These are phyloP conservation scores for Chaetomiaceae sp. DNA, from an alignment of 2,329 filamentous ascomycete species.

Conservation along the genomic window DNA sequence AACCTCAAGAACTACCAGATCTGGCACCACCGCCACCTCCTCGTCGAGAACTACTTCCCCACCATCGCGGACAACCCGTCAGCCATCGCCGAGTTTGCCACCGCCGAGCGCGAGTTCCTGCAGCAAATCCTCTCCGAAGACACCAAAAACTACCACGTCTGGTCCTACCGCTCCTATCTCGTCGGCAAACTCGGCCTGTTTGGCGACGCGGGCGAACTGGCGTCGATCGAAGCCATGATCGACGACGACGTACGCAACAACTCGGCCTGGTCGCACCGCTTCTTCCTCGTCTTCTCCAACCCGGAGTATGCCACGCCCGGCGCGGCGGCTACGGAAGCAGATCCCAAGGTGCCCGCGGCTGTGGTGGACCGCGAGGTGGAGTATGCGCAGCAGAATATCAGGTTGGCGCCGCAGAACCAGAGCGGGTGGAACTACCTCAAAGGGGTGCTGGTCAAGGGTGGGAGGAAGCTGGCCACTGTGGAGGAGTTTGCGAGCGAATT, in stretches of 20 bases:
- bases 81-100: conserved; percentile 54
- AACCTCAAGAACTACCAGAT: conserved; percentile 99
- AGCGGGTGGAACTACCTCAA: conserved; percentile 90
- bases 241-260: conserved; percentile 87
- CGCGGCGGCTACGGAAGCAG: conserved; percentile 47
- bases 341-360: conserved; percentile 54
- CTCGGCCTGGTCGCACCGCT: conserved; percentile 95
- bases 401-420: conserved; percentile 84
- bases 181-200: conserved; percentile 64
- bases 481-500: conserved; percentile 50
- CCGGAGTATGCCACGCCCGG: conserved; percentile 46
- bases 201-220: conserved; percentile 59
- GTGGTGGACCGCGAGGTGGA: conserved; percentile 70
- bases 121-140: conserved; percentile 76
- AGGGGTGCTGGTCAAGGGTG: conserved; percentile 67
- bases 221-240: conserved; percentile 68
- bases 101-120: conserved; percentile 71
- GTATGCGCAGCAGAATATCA: conserved; percentile 69
- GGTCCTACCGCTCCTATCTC: conserved; percentile 82
- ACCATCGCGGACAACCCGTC: conserved; percentile 57
- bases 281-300: conserved; percentile 79
- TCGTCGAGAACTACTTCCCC: conserved; percentile 55
- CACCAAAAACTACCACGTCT: conserved; percentile 97
- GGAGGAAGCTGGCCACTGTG: conserved; percentile 43
- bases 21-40: conserved; percentile 72